A percentile compares a stretch with the other conserved stretches of the same genome.
Conservation (phyloP, 495 filamentous ascomycete species). For the Penicillium fimorum region DNA sequence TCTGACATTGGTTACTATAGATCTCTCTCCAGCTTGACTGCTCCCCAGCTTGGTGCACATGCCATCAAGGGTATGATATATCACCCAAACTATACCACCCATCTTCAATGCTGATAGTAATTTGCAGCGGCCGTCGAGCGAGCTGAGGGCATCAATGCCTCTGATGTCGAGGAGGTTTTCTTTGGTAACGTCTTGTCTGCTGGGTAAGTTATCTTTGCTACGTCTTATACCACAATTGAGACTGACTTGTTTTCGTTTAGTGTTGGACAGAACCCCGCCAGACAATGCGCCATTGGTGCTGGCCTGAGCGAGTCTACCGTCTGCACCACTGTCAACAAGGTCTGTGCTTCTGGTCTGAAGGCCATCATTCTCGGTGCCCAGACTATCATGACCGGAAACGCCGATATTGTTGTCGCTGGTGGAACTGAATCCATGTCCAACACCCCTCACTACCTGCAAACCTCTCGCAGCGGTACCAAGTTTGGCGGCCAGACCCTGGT, state of each 20-base stretch:
- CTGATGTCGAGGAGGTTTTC: slow-evolving; percentile 91
- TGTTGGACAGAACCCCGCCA: slow-evolving; percentile 92
- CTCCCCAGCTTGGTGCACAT: slow-evolving; percentile 82
- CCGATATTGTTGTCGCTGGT: slow-evolving; percentile 85
- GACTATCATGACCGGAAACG: slow-evolving; percentile 93
- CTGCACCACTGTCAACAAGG: slow-evolving; percentile 96
- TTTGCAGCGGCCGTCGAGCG: slow-evolving; percentile 75
- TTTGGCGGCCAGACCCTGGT: slow-evolving; percentile 84
- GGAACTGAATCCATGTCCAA: slow-evolving; percentile 98
- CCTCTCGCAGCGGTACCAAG: slow-evolving; percentile 77
- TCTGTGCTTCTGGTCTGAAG: slow-evolving; percentile 92
- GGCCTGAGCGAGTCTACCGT: slow-evolving; percentile 76
- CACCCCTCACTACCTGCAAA: slow-evolving; percentile 91
- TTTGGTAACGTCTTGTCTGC: slow-evolving; percentile 97
- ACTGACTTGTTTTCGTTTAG: slow-evolving; percentile 43
- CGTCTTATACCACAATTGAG: not conserved
- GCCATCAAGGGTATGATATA: slow-evolving; percentile 76
- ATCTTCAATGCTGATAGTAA: slow-evolving; percentile 17
- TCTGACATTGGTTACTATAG: slow-evolving; percentile 41
- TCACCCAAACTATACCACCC: not conserved
- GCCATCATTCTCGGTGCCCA: slow-evolving; percentile 93
- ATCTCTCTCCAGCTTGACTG: slow-evolving; percentile 80
- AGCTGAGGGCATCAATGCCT: slow-evolving; percentile 77
- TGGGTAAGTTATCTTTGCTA: slow-evolving; percentile 57
- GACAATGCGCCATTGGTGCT: slow-evolving; percentile 86